Conservation (phyloP, 257 asterid species). For the Solanum sitiens region DNA sequence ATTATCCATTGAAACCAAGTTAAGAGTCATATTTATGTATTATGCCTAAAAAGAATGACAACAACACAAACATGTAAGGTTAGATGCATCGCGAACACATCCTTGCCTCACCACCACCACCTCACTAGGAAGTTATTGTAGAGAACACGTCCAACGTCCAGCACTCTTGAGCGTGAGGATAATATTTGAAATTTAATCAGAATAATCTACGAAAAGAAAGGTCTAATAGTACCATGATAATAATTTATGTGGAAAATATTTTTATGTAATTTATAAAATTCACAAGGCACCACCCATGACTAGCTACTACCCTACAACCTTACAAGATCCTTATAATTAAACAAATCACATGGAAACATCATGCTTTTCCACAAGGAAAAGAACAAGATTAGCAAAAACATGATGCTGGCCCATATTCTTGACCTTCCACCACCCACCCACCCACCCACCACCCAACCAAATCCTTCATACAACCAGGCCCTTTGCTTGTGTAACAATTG, state of each 20-base stretch:
- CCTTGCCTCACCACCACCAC: not conserved
- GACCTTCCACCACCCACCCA: not conserved
- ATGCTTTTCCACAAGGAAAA: not conserved
- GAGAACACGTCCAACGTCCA: not conserved
- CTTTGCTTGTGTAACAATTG: not conserved
- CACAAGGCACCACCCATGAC: not conserved
- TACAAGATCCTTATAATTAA: not conserved
- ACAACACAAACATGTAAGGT: not conserved
- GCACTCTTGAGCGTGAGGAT: not conserved
- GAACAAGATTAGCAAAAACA: conserved; percentile 1
- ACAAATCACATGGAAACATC: conserved; percentile 2
- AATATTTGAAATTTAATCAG: not conserved
- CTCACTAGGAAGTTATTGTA: not conserved
- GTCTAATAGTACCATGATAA: not conserved
- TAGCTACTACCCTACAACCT: not conserved
- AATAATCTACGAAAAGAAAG: not conserved
- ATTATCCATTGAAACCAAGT: too few relatives aligned
- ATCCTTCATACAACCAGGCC: not conserved
- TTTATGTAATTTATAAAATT: not conserved
- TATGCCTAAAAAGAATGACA: not conserved
- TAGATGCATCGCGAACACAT: not conserved
- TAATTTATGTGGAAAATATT: not conserved
- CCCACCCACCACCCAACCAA: not conserved
- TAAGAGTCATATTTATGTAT: too few relatives aligned
- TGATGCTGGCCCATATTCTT: not conserved